phyloP scores from a whole-genome alignment of 495 filamentous ascomycete genomes.

The Tetracladium setigerum region DNA sequence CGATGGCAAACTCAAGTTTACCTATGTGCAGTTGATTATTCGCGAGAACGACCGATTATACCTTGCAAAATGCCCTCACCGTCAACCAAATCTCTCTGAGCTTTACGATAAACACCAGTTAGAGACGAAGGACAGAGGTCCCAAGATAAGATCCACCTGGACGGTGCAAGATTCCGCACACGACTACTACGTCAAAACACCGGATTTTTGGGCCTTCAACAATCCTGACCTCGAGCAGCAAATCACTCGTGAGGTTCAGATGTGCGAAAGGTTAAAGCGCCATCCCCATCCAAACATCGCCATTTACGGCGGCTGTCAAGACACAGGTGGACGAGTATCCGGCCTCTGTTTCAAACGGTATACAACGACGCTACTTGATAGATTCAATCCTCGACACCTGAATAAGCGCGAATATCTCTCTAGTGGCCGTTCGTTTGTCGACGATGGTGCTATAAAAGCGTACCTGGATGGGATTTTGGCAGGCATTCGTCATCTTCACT shows the following conservation, averaged over 20 bases:
- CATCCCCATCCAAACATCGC: slow-evolving; percentile 21
- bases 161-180: background rate
- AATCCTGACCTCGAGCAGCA: background rate
- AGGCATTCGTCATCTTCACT: slow-evolving; percentile 19
- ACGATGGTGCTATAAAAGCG: background rate
- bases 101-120: too few species aligned
- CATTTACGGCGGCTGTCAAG: slow-evolving; percentile 14
- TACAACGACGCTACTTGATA: slow-evolving; percentile 7
- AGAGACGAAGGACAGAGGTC: too few species aligned
- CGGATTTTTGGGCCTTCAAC: background rate
- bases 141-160: background rate
- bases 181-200: background rate
- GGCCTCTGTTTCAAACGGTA: slow-evolving; percentile 20
- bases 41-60: too few species aligned
- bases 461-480: slow-evolving; percentile 4
- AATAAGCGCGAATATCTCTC: background rate
- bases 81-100: too few species aligned
- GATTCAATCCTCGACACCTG: slow-evolving; percentile 5
- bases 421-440: too few species aligned
- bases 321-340: slow-evolving; percentile 12
- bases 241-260: background rate
- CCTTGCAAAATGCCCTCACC: too few species aligned
- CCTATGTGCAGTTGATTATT: too few species aligned
- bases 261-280: slow-evolving; percentile 5
- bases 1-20: too few species aligned